Conservation (phyloP, 1,284 basidiomycete genomes). For the Heterobasidion parviporum region DNA sequence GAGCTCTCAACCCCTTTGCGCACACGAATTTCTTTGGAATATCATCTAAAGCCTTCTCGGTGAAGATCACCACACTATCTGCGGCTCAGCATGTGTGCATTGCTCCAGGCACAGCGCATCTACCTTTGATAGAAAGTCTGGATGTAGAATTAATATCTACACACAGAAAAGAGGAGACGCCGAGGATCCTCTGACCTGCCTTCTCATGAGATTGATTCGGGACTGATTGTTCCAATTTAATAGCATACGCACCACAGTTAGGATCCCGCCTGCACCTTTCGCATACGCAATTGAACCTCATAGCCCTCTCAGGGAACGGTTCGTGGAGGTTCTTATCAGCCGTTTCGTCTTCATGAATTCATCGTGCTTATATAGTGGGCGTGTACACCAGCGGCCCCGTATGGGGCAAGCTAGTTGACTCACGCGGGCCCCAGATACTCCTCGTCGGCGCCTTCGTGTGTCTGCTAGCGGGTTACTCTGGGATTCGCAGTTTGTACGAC, state of each 20-base stretch:
- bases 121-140: too few relatives aligned
- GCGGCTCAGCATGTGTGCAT: too few relatives aligned
- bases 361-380: conserved; percentile 34
- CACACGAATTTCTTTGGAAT: too few relatives aligned
- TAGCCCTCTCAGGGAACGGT: conserved; percentile 66
- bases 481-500: conserved; percentile 58
- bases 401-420: conserved; percentile 65
- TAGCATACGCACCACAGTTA: conserved; percentile 78
- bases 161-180: background rate
- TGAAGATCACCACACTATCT: too few relatives aligned
- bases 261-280: conserved; percentile 60
- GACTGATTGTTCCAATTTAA: conserved; percentile 1
- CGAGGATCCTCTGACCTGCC: background rate
- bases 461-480: conserved; percentile 56
- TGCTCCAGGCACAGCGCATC: too few relatives aligned
- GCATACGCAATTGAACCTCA: conserved; percentile 70
- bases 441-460: conserved; percentile 39
- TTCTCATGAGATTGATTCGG: background rate
- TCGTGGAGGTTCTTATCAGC: conserved; percentile 14
- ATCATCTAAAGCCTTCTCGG: too few relatives aligned
- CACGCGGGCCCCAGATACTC: conserved; percentile 47
- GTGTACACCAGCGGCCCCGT: conserved; percentile 53
- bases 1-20: too few relatives aligned
- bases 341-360: background rate
- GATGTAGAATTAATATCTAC: too few relatives aligned